phyloP scores from a whole-genome alignment of 1,284 basidiomycete species.

The Exobasidium cylindrosporum region DNA sequence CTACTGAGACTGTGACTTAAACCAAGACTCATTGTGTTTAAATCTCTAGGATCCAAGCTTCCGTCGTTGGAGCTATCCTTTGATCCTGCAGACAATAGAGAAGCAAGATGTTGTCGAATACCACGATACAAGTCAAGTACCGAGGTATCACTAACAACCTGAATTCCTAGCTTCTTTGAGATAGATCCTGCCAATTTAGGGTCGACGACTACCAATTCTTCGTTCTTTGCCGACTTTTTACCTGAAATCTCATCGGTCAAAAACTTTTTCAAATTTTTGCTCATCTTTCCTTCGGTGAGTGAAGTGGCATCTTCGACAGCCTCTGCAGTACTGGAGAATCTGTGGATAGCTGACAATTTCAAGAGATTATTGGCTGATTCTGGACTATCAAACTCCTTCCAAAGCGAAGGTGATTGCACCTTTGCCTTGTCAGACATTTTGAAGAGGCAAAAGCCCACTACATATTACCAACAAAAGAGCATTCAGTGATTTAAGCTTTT shows the following conservation, averaged over 20 bases:
- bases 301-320: constrained; percentile 99
- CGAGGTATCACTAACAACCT: constrained; percentile 69
- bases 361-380: constrained; percentile 76
- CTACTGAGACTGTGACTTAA: constrained; percentile 93
- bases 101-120: constrained; percentile 82
- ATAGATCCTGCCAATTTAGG: constrained; percentile 83
- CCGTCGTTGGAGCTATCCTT: constrained; percentile 33
- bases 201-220: constrained; percentile 83
- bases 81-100: constrained; percentile 62
- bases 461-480: constrained; percentile 55
- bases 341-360: constrained; percentile 90
- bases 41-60: constrained; percentile 69
- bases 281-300: constrained; percentile 85
- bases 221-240: constrained; percentile 78
- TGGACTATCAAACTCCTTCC: constrained; percentile 87
- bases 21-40: constrained; percentile 96
- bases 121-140: constrained; percentile 88
- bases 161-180: constrained; percentile 88
- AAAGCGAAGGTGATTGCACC: constrained; percentile 78
- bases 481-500: too few relatives aligned
- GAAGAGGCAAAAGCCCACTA: constrained; percentile 88
- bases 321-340: constrained; percentile 90
- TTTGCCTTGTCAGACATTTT: constrained; percentile 88
- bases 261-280: constrained; percentile 90
- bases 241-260: constrained; percentile 78